Evolutionary conservation across 2,329 filamentous ascomycete genomes (phyloP), one percentile per base, ranked within the genome.

Genomic region (Paecilomyces niveus): DNA sequence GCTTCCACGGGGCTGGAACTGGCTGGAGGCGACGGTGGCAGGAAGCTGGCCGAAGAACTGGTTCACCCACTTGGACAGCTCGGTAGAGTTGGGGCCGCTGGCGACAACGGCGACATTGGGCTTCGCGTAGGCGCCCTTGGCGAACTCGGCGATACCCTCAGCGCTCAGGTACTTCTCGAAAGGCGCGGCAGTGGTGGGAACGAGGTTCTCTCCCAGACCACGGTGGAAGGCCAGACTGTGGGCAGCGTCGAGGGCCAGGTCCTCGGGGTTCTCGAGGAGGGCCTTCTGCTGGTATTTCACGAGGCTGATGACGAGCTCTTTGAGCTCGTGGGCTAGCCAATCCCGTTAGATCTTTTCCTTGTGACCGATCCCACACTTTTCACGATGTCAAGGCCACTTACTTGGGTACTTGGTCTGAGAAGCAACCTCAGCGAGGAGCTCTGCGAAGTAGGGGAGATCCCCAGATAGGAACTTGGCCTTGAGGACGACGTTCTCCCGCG

Each of bases 371-470:
- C 55, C 22, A 33, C 53, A 56, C 59, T 45, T 13, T 9, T 21
- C 39, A 54, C n/a, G 54, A 53, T 33, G 18, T 39, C 52, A 45
- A n/a, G 39, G 15, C 15, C 10, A 72, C 77, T 68, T 74, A 87
- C 85, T 75, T 62, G 87, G 86, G 76, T 90, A 99, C 80, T 91
- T 94, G 68, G 93, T 96, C 78, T 90, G 81, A 62, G 88, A 87
- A 70, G 94, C 83, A 69, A 97, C 89, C 82, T 99, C 95, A 72
- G 89, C 91, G 67, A 99, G 85, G 65, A 99, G 84, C 82, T 99
- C 94, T 71, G 92, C 86, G 77, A 96, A 99, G 85, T 97, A 99
- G 67, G 94, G 94, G 66, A 99, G 86, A 75, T 99, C 92, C 74
- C 94, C 87, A 74, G 91, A 87, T 66, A 99, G 86, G 84, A 99